Evolutionary conservation across 345 rosid species (phyloP).

Genomic region (Rhizophora apiculata): DNA sequence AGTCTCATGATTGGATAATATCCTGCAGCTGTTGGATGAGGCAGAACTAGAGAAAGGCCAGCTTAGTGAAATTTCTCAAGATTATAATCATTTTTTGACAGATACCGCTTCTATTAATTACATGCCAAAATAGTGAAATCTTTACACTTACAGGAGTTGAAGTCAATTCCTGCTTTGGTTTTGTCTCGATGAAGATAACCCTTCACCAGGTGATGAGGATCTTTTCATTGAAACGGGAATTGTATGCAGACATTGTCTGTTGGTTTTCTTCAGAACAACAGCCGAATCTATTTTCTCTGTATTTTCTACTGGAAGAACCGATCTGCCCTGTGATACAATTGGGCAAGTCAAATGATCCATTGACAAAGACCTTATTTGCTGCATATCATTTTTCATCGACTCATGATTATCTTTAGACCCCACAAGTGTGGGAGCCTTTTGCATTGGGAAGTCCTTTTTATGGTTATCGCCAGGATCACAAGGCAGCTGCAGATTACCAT

Average conservation of each 20-base stretch:
- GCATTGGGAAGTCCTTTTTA: background rate
- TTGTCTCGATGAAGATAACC: constrained; percentile 35
- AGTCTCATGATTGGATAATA: no score
- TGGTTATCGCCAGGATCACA: background rate
- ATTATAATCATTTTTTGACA: background rate
- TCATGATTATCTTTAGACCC: background rate
- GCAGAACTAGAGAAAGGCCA: no score
- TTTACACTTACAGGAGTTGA: constrained; percentile 24
- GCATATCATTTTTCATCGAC: constrained; percentile 11
- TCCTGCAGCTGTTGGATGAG: no score
- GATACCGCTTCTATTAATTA: no score
- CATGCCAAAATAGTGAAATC: background rate
- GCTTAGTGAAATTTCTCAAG: background rate
- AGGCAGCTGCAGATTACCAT: background rate
- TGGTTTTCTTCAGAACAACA: background rate
- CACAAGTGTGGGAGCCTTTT: background rate
- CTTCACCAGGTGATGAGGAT: constrained; percentile 42
- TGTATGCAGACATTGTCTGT: constrained; percentile 26
- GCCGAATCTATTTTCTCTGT: constrained; percentile 13
- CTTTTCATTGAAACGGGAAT: constrained; percentile 36
- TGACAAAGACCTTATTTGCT: constrained; percentile 30
- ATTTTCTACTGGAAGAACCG: constrained; percentile 1
- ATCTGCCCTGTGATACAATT: constrained; percentile 10
- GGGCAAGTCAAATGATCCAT: constrained; percentile 33
- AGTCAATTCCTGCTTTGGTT: constrained; percentile 26